Conservation (phyloP, 257 asterid species). For the Rauvolfia tetraphylla region DNA sequence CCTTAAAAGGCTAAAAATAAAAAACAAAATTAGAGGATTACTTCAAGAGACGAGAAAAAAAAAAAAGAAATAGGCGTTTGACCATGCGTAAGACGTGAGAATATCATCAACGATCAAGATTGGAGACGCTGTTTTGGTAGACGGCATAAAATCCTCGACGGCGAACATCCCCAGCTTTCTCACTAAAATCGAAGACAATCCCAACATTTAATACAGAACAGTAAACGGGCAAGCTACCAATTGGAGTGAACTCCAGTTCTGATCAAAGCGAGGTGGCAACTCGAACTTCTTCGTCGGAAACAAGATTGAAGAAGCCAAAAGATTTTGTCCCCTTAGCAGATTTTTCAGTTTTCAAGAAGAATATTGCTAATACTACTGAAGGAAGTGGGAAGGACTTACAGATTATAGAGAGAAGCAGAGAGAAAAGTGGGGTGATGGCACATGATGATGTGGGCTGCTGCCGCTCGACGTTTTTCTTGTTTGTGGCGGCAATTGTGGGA, state of each 20-base stretch:
- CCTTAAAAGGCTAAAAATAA: too few species aligned
- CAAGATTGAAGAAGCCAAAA: neutral
- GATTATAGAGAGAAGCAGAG: neutral
- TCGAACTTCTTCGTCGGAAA: neutral
- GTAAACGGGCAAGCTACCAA: neutral
- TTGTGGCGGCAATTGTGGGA: conserved; percentile 46
- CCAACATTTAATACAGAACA: neutral
- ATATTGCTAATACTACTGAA: neutral
- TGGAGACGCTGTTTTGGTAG: neutral
- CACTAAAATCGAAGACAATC: conserved; percentile 4
- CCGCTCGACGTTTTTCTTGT: conserved; percentile 48
- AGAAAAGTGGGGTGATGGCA: conserved; percentile 38
- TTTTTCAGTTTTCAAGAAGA: neutral
- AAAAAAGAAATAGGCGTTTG: neutral
- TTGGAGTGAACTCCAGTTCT: neutral
- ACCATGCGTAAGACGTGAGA: neutral
- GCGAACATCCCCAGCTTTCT: neutral
- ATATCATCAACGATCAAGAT: neutral
- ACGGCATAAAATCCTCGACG: neutral
- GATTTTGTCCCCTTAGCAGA: neutral
- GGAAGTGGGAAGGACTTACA: neutral
- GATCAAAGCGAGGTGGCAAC: conserved; percentile 5
- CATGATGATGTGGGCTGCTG: conserved; percentile 63
- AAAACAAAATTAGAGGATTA: too few species aligned
- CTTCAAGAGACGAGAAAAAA: too few species aligned